Conservation (phyloP, 1,284 basidiomycete genomes). For the Ceratobasidium sp. region DNA sequence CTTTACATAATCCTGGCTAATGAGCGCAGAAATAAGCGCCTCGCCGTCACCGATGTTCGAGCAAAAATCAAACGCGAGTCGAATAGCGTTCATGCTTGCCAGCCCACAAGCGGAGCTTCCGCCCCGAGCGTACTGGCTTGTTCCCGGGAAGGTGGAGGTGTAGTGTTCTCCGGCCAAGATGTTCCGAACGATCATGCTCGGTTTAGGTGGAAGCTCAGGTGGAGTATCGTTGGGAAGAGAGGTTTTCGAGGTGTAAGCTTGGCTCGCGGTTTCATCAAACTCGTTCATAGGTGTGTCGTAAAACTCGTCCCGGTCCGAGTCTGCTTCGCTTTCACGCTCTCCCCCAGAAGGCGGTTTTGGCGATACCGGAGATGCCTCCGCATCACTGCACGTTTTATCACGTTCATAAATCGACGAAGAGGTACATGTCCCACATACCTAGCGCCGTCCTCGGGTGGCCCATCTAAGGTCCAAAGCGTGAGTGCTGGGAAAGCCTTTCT, state of each 20-base stretch:
- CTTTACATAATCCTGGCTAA: constrained; percentile 29
- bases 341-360: background rate
- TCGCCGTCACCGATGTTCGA: constrained; percentile 53
- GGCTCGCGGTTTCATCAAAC: background rate
- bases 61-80: constrained; percentile 60
- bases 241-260: background rate
- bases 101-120: constrained; percentile 69
- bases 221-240: background rate
- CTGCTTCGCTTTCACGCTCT: background rate
- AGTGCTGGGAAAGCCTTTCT: background rate
- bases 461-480: constrained; percentile 32
- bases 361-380: background rate
- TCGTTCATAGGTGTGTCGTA: background rate
- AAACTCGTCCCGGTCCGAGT: constrained; percentile 3
- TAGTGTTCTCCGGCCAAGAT: constrained; percentile 15
- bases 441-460: constrained; percentile 16
- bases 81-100: constrained; percentile 69
- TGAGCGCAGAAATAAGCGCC: constrained; percentile 54
- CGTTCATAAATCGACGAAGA: background rate
- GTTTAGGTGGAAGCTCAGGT: background rate
- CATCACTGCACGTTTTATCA: background rate
- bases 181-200: background rate
- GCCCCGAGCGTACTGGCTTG: constrained; percentile 61
- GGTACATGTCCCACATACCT: background rate
- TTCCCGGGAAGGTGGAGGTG: constrained; percentile 55